Conservation (phyloP, 2,329 filamentous ascomycete genomes). For the Trichoderma afroharzianum region DNA sequence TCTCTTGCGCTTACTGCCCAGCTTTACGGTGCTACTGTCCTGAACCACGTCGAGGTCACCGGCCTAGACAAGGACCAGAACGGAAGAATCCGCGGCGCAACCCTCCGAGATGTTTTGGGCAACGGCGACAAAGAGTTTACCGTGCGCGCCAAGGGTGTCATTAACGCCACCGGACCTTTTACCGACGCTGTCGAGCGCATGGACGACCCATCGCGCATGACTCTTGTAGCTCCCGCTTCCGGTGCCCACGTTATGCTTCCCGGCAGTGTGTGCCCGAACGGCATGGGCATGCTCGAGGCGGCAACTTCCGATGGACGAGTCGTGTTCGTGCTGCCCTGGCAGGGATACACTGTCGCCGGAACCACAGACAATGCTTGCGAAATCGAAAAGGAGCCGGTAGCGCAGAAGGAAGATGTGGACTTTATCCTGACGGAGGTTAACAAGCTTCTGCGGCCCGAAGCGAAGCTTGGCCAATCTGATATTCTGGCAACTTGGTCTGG, state of each 20-base stretch:
- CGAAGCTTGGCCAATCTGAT: constrained; percentile 69
- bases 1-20: constrained; percentile 77
- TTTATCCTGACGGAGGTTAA: constrained; percentile 79
- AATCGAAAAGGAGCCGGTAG: constrained; percentile 66
- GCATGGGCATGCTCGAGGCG: constrained; percentile 81
- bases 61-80: constrained; percentile 65
- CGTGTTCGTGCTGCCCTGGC: constrained; percentile 84
- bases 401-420: constrained; percentile 72
- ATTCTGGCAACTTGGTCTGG: constrained; percentile 80
- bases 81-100: constrained; percentile 67
- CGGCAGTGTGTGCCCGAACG: constrained; percentile 71
- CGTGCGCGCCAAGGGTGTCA: constrained; percentile 74
- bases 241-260: constrained; percentile 82
- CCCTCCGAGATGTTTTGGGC: constrained; percentile 48
- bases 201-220: constrained; percentile 65
- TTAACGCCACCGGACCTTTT: constrained; percentile 83
- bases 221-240: constrained; percentile 76
- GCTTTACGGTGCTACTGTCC: constrained; percentile 73
- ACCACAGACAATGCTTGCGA: constrained; percentile 73
- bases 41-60: constrained; percentile 80
- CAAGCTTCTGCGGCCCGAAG: constrained; percentile 71
- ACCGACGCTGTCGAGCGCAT: constrained; percentile 76
- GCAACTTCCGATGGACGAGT: constrained; percentile 80
- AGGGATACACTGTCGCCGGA: constrained; percentile 80
- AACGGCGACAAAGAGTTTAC: constrained; percentile 60